Evolutionary conservation across 768 basidiomycete genomes (phyloP).

Genomic region (Lactarius akahatsu): DNA sequence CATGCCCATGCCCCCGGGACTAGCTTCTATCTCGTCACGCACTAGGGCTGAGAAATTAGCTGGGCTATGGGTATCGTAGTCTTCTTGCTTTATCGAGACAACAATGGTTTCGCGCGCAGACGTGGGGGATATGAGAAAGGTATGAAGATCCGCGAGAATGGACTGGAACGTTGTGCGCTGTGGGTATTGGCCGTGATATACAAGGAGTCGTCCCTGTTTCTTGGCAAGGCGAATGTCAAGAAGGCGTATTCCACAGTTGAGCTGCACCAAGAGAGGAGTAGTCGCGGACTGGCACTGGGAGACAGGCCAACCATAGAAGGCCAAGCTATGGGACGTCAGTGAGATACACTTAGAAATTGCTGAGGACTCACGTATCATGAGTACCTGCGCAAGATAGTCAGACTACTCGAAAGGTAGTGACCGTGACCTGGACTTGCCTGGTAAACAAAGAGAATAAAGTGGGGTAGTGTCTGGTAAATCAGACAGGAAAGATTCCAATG

Average conservation of each 20-base stretch:
- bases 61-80: constrained; percentile 48
- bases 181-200: constrained; percentile 79
- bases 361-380: constrained; percentile 58
- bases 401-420: constrained; percentile 17
- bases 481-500: constrained; percentile 55
- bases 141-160: constrained; percentile 59
- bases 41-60: constrained; percentile 63
- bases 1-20: constrained; percentile 55
- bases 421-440: constrained; percentile 50
- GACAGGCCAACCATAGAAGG: constrained; percentile 81
- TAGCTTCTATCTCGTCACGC: constrained; percentile 56
- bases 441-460: constrained; percentile 73
- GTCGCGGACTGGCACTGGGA: constrained; percentile 78
- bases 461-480: constrained; percentile 64
- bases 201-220: constrained; percentile 58
- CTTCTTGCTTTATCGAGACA: constrained; percentile 90
- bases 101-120: constrained; percentile 73
- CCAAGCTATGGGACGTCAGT: constrained; percentile 51
- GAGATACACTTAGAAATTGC: not conserved
- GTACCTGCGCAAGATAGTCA: constrained; percentile 44
- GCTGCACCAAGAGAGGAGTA: constrained; percentile 64
- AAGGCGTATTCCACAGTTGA: constrained; percentile 75
- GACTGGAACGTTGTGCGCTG: constrained; percentile 64
- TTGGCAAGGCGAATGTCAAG: constrained; percentile 80
- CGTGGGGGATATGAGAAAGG: constrained; percentile 58